Evolutionary conservation across 2,329 filamentous ascomycete genomes (phyloP), one percentile per base, ranked within the genome.

Genomic region (Coniochaeta prunicola): DNA sequence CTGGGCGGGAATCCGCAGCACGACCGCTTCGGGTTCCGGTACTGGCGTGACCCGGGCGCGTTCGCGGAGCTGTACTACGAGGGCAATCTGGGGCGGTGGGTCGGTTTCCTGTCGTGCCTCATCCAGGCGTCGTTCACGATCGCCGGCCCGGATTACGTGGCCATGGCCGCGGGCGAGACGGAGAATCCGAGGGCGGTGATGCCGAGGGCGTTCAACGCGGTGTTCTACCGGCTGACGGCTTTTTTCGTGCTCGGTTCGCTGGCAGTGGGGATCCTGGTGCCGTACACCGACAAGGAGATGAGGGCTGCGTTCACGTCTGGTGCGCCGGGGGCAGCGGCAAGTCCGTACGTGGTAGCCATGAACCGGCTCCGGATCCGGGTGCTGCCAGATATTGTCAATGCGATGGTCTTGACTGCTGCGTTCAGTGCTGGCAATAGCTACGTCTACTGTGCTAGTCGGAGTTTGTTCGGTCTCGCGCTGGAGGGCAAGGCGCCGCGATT

Each of bases 101-200:
- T 91, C 1, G 91, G 91, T 0, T 92, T 96, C 63, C 69, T 93
- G 45, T 83, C 89, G 64, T 92, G 89, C 65, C 75, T 91, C 33
- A 87, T 90, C 62, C 84, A 85, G 65, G 87, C 87, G 5, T 82
- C 80, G 57, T 90, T 90, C 74, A 87, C 84, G 36, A 83, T 89
- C 61, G 81, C 83, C 13, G 86, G 68, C 45, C 85, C 85, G 0
- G 86, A 89, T 65, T 88, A 88, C 71, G 83, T 89, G 62, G 74
- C 78, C 30, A 79, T 84, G 55, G 74, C 77, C 1, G 72, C 75
- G 1, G 77, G 76, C 50, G 87, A 90, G 71, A 81, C 86, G 19
- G 80, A 86, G 65, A 87, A 88, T 67, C 86, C 87, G 2, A 80
- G 87, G 45, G 71, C 73, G 26, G 81, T 84, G 31, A 83, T 92